A percentile compares a stretch with the other conserved stretches of the same genome.
Evolutionary conservation across 208 protist species (phyloP).

Genomic region (Trypanosoma boissoni): DNA sequence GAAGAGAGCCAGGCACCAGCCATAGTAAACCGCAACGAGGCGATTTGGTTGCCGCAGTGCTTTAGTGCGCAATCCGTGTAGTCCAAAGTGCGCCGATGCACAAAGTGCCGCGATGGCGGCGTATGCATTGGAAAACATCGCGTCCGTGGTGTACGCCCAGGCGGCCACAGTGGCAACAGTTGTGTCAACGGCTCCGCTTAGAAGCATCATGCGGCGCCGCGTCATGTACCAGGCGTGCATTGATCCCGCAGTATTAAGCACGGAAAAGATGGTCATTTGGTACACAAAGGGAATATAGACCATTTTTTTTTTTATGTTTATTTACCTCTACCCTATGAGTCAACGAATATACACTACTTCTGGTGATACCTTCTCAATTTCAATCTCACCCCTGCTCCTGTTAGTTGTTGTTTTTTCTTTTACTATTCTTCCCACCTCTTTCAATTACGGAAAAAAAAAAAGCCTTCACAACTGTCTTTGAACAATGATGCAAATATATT

Average conservation of each 20-base stretch:
- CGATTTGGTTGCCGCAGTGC: slow-evolving; percentile 32
- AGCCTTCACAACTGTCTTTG: too few species aligned
- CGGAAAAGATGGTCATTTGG: slow-evolving; percentile 45
- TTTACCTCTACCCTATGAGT: neutral
- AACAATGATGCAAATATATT: neutral
- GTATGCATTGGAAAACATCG: slow-evolving; percentile 56
- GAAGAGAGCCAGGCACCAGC: slow-evolving; percentile 50
- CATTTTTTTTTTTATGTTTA: slow-evolving; percentile 12
- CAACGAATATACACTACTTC: neutral
- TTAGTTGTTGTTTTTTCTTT: slow-evolving; percentile 2
- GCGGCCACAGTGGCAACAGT: slow-evolving; percentile 40
- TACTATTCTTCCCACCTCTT: neutral
- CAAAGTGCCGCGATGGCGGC: slow-evolving; percentile 41
- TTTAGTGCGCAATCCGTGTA: slow-evolving; percentile 64
- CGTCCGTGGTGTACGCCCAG: slow-evolving; percentile 47
- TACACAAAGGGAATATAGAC: slow-evolving; percentile 50
- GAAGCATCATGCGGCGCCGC: slow-evolving; percentile 56
- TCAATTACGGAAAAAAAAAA: too few species aligned
- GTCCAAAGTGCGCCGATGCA: slow-evolving; percentile 56
- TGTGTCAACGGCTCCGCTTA: slow-evolving; percentile 71
- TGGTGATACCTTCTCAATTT: neutral
- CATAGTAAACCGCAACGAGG: slow-evolving; percentile 37
- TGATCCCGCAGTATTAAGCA: slow-evolving; percentile 59
- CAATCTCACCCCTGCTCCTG: neutral
- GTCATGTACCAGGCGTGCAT: slow-evolving; percentile 57